Evolutionary conservation across 495 filamentous ascomycete genomes (phyloP).

Genomic region (Aspergillus avenaceus): DNA sequence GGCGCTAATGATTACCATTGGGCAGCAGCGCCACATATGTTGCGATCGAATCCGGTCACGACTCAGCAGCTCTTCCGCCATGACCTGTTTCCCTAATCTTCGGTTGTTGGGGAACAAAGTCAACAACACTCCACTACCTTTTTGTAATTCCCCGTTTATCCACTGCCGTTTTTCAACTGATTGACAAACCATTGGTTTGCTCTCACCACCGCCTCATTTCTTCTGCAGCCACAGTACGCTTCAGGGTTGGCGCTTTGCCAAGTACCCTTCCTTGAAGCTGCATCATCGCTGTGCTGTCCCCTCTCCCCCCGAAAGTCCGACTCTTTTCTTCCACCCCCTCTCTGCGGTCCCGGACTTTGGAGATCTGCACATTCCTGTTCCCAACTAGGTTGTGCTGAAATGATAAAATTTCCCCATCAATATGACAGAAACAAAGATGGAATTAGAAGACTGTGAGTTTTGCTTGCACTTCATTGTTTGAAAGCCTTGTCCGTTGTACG

Average conservation of each 20-base stretch:
- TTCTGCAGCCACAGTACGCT: conserved; percentile 14
- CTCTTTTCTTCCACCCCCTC: conserved; percentile 14
- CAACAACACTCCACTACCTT: neutral
- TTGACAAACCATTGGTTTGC: conserved; percentile 3
- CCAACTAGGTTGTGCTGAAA: conserved; percentile 31
- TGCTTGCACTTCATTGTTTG: neutral
- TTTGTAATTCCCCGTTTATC: neutral
- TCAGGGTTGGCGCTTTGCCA: conserved; percentile 25
- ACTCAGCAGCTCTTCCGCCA: conserved; percentile 5
- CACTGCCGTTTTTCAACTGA: neutral
- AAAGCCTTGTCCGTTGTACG: neutral
- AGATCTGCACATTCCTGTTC: conserved; percentile 10
- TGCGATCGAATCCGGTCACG: conserved; percentile 4
- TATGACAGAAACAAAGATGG: conserved; percentile 79
- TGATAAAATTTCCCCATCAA: conserved; percentile 41
- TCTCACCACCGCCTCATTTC: neutral
- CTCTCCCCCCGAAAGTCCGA: too few relatives aligned
- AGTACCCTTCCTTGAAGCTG: conserved; percentile 31
- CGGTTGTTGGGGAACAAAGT: conserved; percentile 5
- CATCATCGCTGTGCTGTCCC: conserved; percentile 19
- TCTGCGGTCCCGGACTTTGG: conserved; percentile 22
- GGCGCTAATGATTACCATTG: conserved; percentile 1
- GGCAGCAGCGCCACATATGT: conserved; percentile 8
- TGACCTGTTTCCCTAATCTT: neutral
- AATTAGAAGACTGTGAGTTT: conserved; percentile 80